Evolutionary conservation across 2,329 filamentous ascomycete genomes (phyloP), one percentile per base, ranked within the genome.

Genomic region (Fusarium stilboides): DNA sequence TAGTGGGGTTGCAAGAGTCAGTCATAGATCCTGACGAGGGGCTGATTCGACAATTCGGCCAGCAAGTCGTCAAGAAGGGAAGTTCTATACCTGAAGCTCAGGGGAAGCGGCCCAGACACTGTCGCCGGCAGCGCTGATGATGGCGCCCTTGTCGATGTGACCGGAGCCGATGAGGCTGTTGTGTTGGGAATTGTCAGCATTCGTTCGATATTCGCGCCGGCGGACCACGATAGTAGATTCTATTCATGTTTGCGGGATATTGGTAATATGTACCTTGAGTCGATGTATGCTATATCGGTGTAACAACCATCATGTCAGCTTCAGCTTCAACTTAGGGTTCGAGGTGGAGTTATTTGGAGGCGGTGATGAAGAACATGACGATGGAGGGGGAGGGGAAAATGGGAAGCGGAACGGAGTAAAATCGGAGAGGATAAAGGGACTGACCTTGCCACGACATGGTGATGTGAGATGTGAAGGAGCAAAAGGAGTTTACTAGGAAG

Each of bases 101-200:
- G 87, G 22, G 28, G 89, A 90, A 42, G 85, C 79, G 65, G 94
- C 94, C 93, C 94, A 97, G 75, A 89, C 86, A 79, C 91, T 94
- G 82, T 92, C 92, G 75, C 94, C 93, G 74, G 92, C 92, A 70
- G 83, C 84, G 81, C 92, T 94, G 85, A 96, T 89, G 80, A 97
- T 94, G 78, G 92, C 92, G 76, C 88, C 94, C 84, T 94, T 91
- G 84, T 96, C 91, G 77, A 97, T 82, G 79, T 94, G 91, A 77
- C 90, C 90, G 75, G 87, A 90, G 83, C 87, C 91, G 77, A 97
- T 88, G 76, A 97, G 89, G 88, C 94, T 97, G 78, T 74, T 67
- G 33, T 54, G 55, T 67, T 22, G 28, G 43, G 22, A 52, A 62
- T 72, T 53, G 71, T 73, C 70, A 75, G 73, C 62, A 71, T 71